Evolutionary conservation across 345 rosid genomes (phyloP), one percentile per base, ranked within the genome.

Genomic region (Corchorus olitorius): DNA sequence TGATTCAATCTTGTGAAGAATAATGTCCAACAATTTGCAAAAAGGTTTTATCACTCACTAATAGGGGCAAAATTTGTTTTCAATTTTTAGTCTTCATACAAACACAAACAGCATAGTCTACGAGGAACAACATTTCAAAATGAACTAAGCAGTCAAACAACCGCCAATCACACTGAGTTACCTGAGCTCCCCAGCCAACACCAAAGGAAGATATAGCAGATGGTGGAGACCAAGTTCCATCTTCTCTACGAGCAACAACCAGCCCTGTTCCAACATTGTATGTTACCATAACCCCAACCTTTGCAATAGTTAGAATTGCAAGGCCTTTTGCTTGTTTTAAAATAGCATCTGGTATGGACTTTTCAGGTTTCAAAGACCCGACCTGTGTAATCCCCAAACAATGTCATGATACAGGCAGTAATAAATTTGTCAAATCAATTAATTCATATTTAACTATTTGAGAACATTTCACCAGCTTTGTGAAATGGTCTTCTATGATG

Each of bases 141-240:
- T 5, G 49, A 22, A 43, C 27, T 55, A 55, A 16, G 89, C 89
- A 86, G 86, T 78, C 88, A 87, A 63, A 52, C 78, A 90, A 87
- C 50, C 84, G 86, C 0, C 85, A 87, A 14, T 84, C 48, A 45
- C 15, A 49, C 16, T 46, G 16, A 15, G 13, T 85, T 75, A 95
- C 99, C 96, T 95, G 99, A 77, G 97, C 92, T 78, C 99, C 98
- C 98, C 99, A 95, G 76, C 99, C 99, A 75, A 90, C 16, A 72
- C 98, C 99, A 77, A 89, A 88, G 45, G 99, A 86, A 77, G 98
- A 86, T 70, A 95, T 87, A 72, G 99, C 94, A 0, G 99, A 93
- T 56, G 99, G 98, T 53, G 99, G 96, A 77, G 99, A 95, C 97
- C 99, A 93, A 3, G 97, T 92, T 56, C 93, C 97, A 77, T 95